These are phyloP conservation scores for Yamagishiella unicocca DNA, from an alignment of 139 green algal genomes.

Conservation along the genomic window DNA sequence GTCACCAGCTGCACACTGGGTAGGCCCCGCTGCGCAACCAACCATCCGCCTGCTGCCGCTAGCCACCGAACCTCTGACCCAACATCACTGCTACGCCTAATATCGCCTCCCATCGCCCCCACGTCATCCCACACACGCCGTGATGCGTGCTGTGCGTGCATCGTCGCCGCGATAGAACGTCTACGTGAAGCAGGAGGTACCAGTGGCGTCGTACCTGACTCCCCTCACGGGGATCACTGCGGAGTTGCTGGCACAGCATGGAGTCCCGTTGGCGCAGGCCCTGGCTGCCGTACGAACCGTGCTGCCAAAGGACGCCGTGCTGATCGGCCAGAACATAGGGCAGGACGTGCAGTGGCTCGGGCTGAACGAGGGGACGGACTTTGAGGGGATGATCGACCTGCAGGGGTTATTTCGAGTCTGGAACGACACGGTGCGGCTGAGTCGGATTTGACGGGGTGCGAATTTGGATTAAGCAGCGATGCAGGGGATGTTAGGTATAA, in stretches of 20 bases:
- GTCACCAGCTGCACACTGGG: no score
- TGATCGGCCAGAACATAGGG: constrained; percentile 92
- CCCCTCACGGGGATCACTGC: constrained; percentile 81
- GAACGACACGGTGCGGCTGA: constrained; percentile 77
- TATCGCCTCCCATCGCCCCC: no score
- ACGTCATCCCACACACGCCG: no score
- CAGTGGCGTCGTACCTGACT: constrained; percentile 89
- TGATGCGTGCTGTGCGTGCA: no score
- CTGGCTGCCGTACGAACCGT: constrained; percentile 56
- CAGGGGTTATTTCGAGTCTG: constrained; percentile 86
- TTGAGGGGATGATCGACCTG: constrained; percentile 82
- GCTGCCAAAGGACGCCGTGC: constrained; percentile 74
- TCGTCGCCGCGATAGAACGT: constrained; percentile 78
- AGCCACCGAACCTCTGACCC: no score
- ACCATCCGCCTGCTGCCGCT: no score
- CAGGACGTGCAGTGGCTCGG: constrained; percentile 92
- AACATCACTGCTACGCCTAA: no score
- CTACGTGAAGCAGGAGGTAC: constrained; percentile 76
- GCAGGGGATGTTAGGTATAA: no score
- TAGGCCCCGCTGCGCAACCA: no score
- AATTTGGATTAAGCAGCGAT: no score
- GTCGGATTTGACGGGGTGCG: not conserved
- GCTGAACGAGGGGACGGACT: constrained; percentile 87
- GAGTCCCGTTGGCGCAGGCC: constrained; percentile 73
- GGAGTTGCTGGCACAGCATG: constrained; percentile 70